A percentile compares a stretch with the other conserved stretches of the same genome.
phyloP scores from a whole-genome alignment of 2,329 filamentous ascomycete genomes.

The Cladosporium sp. region DNA sequence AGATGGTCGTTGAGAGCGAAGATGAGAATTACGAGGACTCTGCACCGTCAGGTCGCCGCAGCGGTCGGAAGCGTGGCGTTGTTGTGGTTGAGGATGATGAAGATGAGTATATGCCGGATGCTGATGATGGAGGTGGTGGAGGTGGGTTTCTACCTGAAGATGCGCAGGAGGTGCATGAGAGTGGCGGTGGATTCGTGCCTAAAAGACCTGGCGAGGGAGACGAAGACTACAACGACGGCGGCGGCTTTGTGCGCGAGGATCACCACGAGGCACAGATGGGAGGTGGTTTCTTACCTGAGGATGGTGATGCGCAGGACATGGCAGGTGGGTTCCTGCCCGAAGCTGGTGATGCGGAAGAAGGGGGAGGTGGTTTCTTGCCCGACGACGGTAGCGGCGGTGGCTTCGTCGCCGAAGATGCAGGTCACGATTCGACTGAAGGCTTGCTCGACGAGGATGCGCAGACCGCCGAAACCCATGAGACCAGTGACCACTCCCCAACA shows the following conservation, averaged over 20 bases:
- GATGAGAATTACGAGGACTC: slow-evolving; percentile 23
- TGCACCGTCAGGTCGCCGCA: not conserved
- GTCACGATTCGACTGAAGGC: not conserved
- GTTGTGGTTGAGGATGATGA: slow-evolving; percentile 29
- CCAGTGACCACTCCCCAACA: not conserved
- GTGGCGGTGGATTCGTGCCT: slow-evolving; percentile 22
- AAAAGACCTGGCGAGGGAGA: slow-evolving; percentile 23
- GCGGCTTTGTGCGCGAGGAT: not conserved
- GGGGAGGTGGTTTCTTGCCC: not conserved
- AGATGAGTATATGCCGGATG: slow-evolving; percentile 26
- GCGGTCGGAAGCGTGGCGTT: slow-evolving; percentile 1
- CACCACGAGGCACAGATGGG: no score
- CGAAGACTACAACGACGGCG: slow-evolving; percentile 4
- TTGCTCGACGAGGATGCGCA: not conserved
- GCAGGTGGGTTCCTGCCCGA: not conserved
- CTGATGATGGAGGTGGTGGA: slow-evolving; percentile 21
- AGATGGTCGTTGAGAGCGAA: slow-evolving; percentile 20
- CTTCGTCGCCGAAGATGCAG: slow-evolving; percentile 10
- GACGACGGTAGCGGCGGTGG: not conserved
- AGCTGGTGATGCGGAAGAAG: not conserved
- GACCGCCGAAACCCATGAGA: not conserved
- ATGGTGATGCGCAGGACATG: not conserved
- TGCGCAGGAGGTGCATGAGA: slow-evolving; percentile 18
- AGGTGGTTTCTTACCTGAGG: not conserved
- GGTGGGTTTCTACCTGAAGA: slow-evolving; percentile 36